Percentiles rank a stretch among this genome's conserved stretches.
Conservation (phyloP, 2,329 filamentous ascomycete species). For the Amauroascus niger region DNA sequence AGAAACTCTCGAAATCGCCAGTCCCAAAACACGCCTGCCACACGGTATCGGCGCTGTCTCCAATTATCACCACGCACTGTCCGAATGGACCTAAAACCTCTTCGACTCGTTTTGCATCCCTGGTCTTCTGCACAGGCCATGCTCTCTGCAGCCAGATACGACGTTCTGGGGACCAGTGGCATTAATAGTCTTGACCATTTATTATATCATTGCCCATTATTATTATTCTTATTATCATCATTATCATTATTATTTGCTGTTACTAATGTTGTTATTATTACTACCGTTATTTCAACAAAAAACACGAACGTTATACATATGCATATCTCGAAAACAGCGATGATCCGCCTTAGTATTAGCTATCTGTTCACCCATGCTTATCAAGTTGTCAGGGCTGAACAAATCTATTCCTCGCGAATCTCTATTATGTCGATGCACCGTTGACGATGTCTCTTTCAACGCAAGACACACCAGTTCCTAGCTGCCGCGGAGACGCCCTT, state of each 20-base stretch:
- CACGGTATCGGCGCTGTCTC: neutral
- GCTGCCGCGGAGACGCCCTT: neutral
- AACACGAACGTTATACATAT: conserved; percentile 8
- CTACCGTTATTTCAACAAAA: conserved; percentile 6
- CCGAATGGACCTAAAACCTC: neutral
- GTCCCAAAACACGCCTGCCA: neutral
- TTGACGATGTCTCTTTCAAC: neutral
- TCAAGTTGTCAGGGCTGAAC: too few relatives aligned
- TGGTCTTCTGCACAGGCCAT: conserved; percentile 14
- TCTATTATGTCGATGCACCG: too few relatives aligned
- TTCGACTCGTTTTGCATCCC: neutral
- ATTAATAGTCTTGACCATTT: conserved; percentile 8
- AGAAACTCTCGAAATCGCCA: neutral
- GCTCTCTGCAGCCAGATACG: conserved; percentile 15
- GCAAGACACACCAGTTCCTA: neutral
- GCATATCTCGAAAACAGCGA: conserved; percentile 11
- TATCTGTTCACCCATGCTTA: neutral
- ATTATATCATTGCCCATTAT: neutral
- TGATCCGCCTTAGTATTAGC: neutral
- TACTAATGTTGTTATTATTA: neutral
- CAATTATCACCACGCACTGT: conserved; percentile 1
- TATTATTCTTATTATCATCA: neutral
- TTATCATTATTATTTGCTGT: neutral
- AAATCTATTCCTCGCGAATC: too few relatives aligned
- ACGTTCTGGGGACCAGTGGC: conserved; percentile 8